Evolutionary conservation across 257 asterid genomes (phyloP), one percentile per base, ranked within the genome.

Genomic region (Coffea canephora): DNA sequence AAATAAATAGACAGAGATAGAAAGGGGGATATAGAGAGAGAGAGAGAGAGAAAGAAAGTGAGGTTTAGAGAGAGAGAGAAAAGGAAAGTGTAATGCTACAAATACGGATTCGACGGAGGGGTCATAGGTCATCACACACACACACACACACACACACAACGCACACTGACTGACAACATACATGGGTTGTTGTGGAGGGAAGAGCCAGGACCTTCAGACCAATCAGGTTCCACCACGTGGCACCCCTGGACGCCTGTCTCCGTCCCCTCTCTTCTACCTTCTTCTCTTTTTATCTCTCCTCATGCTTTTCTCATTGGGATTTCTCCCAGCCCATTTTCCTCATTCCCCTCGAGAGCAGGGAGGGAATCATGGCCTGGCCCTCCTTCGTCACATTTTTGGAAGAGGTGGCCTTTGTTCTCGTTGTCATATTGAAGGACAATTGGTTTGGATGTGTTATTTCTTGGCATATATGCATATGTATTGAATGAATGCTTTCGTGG

Each of bases 81-180:
- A 73, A 68, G 87, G 75, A 69, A 83, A 81, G 85, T 74, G 82
- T 68, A 67, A 75, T 57, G 62, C 78, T 76, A 82, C 88, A 83
- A 83, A 88, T 90, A 86, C 87, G 97, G 90, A 86, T 84, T 88
- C 89, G 83, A 85, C 89, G 92, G 91, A 90, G 87, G 85, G 86
- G 79, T 68, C 88, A 77, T 79, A 80, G 77, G 67, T 49, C 73
- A 68, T 68, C 78, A 48, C 83, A 59, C 78, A 67, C 83, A 41
- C 80, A 71, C 82, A 74, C 84, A 82, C 81, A 83, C 80, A 78
- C 21, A 14, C 13, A 69, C 79, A 89, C 80, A 88, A 86, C 31
- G 31, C 31, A 27, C 93, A 88, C 91, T 87, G 93, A 89, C 67
- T 55, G 64, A 55, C n/a, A 16, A 18, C 78, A 61, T 62, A 76